phyloP scores from a whole-genome alignment of 371 early-diverging fungal species.

The Haplosporangium sp. region DNA sequence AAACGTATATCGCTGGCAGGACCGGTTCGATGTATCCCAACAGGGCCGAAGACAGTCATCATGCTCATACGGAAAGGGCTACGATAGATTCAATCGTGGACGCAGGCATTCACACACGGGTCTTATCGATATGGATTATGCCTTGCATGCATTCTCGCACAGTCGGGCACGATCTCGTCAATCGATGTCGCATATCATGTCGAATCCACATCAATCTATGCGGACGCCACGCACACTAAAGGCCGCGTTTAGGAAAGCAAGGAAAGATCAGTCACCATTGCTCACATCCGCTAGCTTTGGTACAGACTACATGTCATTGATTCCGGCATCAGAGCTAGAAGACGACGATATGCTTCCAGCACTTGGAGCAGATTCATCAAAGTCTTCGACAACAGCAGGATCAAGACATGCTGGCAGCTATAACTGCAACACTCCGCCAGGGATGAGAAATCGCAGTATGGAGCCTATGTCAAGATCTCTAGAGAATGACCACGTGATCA shows the following conservation, averaged over 20 bases:
- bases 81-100: constrained; percentile 3
- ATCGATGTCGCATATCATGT: constrained; percentile 10
- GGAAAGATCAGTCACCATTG: constrained; percentile 45
- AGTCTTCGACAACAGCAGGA: neutral
- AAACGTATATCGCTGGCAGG: constrained; percentile 1
- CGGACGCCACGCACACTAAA: constrained; percentile 32
- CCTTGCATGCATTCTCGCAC: neutral
- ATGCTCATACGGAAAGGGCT: neutral
- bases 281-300: constrained; percentile 41
- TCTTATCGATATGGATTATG: constrained; percentile 9
- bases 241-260: constrained; percentile 31
- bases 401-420: too few relatives aligned
- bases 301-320: constrained; percentile 9
- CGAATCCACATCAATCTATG: constrained; percentile 22
- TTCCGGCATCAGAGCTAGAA: constrained; percentile 4
- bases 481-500: too few relatives aligned
- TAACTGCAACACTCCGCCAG: too few relatives aligned
- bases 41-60: neutral
- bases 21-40: constrained; percentile 1
- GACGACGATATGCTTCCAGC: constrained; percentile 1
- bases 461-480: too few relatives aligned
- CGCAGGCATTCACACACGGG: constrained; percentile 48
- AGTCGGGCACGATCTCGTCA: constrained; percentile 17
- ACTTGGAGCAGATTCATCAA: neutral
- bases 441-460: too few relatives aligned